These are phyloP conservation scores for Fusarium sp. DNA, from an alignment of 2,329 filamentous ascomycete species.

Conservation along the genomic window DNA sequence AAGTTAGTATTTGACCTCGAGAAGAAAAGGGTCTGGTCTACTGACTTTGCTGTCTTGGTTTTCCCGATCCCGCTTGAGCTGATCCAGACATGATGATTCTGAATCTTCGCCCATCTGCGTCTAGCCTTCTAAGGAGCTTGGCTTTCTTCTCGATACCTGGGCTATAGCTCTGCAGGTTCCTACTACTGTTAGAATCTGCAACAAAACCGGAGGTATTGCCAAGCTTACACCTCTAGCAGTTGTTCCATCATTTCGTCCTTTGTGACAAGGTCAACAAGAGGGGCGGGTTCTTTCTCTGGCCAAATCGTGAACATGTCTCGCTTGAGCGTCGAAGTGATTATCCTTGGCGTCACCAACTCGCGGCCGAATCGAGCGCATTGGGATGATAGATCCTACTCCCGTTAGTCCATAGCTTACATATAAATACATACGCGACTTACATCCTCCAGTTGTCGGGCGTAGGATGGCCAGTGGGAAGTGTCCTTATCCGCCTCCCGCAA, in stretches of 20 bases:
- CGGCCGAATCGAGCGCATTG: slow-evolving; percentile 40
- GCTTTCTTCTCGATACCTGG: slow-evolving; percentile 33
- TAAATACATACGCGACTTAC: slow-evolving; percentile 21
- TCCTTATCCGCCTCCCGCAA: slow-evolving; percentile 22
- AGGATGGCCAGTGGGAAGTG: slow-evolving; percentile 48
- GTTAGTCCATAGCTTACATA: not conserved
- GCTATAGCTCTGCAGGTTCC: slow-evolving; percentile 29
- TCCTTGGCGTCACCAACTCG: slow-evolving; percentile 40
- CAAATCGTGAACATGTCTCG: slow-evolving; percentile 43
- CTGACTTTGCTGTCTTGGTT: slow-evolving; percentile 37
- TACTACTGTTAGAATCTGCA: slow-evolving; percentile 4
- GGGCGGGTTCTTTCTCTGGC: slow-evolving; percentile 40
- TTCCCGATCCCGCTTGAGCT: slow-evolving; percentile 28
- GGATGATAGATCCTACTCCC: slow-evolving; percentile 37
- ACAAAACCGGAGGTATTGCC: too few species aligned
- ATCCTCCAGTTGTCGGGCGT: slow-evolving; percentile 44
- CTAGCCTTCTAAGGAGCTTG: slow-evolving; percentile 42
- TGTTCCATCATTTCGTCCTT: slow-evolving; percentile 47
- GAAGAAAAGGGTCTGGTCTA: not conserved
- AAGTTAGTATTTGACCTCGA: slow-evolving; percentile 8
- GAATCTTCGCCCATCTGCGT: slow-evolving; percentile 39
- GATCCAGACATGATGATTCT: slow-evolving; percentile 40
- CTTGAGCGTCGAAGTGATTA: slow-evolving; percentile 22
- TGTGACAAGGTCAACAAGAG: slow-evolving; percentile 44
- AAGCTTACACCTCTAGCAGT: slow-evolving; percentile 40